Evolutionary conservation across 2,329 filamentous ascomycete species (phyloP).

Genomic region (Phyllosticta citrichinensis): DNA sequence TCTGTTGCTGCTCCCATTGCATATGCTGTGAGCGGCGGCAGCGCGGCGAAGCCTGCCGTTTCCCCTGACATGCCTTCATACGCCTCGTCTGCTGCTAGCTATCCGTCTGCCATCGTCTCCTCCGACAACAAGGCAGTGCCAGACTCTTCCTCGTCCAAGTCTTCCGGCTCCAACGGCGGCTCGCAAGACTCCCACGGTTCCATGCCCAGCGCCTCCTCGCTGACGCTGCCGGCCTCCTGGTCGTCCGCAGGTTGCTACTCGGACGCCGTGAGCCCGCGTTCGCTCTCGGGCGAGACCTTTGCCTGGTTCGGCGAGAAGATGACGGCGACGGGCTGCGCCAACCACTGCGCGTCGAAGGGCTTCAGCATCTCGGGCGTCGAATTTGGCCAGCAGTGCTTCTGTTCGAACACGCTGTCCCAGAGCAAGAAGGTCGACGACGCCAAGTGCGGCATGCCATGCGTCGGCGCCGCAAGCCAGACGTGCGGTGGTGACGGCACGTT

Average conservation of each 20-base stretch:
- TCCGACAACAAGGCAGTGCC: constrained; percentile 5
- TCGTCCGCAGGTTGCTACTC: constrained; percentile 4
- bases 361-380: constrained; percentile 24
- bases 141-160: constrained; percentile 1
- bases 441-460: constrained; percentile 8
- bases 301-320: constrained; percentile 5
- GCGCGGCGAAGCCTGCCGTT: background rate
- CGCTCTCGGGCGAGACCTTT: constrained; percentile 3
- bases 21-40: background rate
- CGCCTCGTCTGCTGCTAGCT: constrained; percentile 8
- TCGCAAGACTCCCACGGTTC: background rate
- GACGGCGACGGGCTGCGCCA: constrained; percentile 16
- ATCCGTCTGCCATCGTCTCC: constrained; percentile 1
- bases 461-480: constrained; percentile 1
- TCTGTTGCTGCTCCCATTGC: background rate
- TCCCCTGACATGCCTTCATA: background rate
- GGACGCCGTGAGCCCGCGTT: constrained; percentile 2
- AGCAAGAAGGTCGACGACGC: background rate
- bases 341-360: constrained; percentile 21
- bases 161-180: background rate
- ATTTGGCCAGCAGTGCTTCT: constrained; percentile 16
- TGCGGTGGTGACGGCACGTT: constrained; percentile 2
- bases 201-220: background rate
- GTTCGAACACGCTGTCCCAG: constrained; percentile 12
- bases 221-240: background rate